Evolutionary conservation across 139 green algal genomes (phyloP).

Genomic region (Marvania coccoides): DNA sequence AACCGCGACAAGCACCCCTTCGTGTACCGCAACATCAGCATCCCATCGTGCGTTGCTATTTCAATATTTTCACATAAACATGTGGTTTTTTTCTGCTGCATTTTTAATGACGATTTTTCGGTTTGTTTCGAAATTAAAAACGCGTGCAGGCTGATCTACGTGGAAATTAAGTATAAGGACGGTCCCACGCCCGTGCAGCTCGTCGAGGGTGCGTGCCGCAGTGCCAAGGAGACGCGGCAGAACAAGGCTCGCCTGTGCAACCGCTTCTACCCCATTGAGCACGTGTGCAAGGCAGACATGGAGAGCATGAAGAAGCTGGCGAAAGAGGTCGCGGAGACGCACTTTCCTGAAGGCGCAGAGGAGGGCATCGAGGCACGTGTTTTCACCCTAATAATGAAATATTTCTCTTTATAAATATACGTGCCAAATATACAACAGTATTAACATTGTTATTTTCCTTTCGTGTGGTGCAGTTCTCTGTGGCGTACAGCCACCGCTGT

Average conservation of each 20-base stretch:
- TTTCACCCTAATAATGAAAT: background rate
- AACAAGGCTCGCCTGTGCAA: constrained; percentile 28
- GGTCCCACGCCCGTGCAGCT: constrained; percentile 23
- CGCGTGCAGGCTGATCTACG: constrained; percentile 18
- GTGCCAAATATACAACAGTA: background rate
- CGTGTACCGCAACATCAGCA: constrained; percentile 12
- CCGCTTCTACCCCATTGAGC: constrained; percentile 39
- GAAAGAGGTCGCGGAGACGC: constrained; percentile 5
- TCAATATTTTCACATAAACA: no score
- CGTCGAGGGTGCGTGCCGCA: background rate
- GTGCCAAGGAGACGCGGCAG: constrained; percentile 9
- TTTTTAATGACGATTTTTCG: no score
- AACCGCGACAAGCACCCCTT: constrained; percentile 8
- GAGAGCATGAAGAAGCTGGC: constrained; percentile 30
- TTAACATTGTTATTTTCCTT: background rate
- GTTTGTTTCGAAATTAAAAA: no score
- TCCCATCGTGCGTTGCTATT: no score
- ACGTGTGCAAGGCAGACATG: constrained; percentile 26
- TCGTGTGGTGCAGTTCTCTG: constrained; percentile 29
- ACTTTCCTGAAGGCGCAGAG: constrained; percentile 24
- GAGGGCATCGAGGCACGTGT: background rate
- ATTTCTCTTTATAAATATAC: background rate
- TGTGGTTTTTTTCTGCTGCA: no score
- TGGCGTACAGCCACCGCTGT: constrained; percentile 36
- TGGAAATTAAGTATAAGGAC: constrained; percentile 15